phyloP scores from a whole-genome alignment of 805 yeast species.

The Vanderwaltozyma tropicalis region DNA sequence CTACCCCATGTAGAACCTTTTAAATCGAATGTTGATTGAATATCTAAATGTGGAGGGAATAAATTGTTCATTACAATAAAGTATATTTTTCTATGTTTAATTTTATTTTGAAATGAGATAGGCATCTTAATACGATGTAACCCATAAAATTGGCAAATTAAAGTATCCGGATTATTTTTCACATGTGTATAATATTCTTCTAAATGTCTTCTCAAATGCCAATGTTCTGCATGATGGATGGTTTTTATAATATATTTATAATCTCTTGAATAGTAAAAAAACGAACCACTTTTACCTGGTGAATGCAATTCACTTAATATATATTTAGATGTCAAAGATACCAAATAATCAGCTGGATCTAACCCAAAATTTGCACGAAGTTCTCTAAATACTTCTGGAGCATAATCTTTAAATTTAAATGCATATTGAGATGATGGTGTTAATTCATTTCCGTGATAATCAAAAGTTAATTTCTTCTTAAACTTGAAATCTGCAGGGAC shows the following conservation, averaged over 20 bases:
- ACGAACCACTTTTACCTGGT: constrained; percentile 95
- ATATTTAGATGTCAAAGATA: constrained; percentile 86
- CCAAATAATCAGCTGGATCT: constrained; percentile 91
- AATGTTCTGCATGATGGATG: constrained; percentile 86
- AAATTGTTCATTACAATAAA: constrained; percentile 94
- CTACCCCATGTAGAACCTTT: constrained; percentile 91
- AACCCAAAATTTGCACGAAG: constrained; percentile 69
- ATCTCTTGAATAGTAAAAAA: constrained; percentile 90
- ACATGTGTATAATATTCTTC: constrained; percentile 75
- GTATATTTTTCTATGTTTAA: constrained; percentile 62
- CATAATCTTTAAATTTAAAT: constrained; percentile 92
- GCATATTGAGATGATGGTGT: constrained; percentile 93
- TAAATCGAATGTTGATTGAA: constrained; percentile 77
- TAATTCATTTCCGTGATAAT: constrained; percentile 72
- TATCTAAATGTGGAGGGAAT: constrained; percentile 86
- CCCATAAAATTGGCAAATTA: constrained; percentile 93
- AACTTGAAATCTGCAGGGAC: constrained; percentile 56
- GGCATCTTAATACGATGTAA: constrained; percentile 90
- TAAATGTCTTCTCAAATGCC: constrained; percentile 62
- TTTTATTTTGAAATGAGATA: constrained; percentile 31
- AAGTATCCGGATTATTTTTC: constrained; percentile 72
- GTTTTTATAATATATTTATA: constrained; percentile 92
- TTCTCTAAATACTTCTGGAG: constrained; percentile 89
- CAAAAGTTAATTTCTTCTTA: constrained; percentile 76
- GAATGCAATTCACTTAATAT: constrained; percentile 86